Conservation (phyloP, 2,329 filamentous ascomycete species). For the Lasiodiplodia hormozganensis region DNA sequence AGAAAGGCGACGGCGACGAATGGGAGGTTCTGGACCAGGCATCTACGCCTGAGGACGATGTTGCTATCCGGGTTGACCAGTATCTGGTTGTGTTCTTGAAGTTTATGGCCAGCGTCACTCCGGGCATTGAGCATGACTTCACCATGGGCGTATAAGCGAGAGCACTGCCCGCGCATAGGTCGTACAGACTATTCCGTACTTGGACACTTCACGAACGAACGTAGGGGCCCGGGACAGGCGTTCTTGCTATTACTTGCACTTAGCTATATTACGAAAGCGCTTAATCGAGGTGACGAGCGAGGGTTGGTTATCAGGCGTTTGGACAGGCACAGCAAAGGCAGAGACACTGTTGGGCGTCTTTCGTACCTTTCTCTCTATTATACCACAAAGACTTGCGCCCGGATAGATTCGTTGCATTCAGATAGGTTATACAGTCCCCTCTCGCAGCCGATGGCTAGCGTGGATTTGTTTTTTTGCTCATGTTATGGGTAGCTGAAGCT, state of each 20-base stretch:
- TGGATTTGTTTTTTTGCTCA: too few relatives aligned
- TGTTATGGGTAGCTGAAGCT: too few relatives aligned
- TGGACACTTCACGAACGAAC: neutral
- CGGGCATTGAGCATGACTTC: constrained; percentile 96
- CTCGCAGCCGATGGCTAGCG: too few relatives aligned
- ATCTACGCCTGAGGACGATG: constrained; percentile 71
- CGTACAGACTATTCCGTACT: neutral
- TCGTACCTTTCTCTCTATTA: neutral
- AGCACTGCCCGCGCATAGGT: neutral
- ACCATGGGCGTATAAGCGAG: constrained; percentile 84
- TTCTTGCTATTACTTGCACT: neutral
- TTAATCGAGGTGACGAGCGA: neutral
- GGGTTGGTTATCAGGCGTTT: constrained; percentile 7
- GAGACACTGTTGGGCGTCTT: constrained; percentile 1
- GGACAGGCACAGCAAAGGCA: constrained; percentile 13
- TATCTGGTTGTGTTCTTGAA: constrained; percentile 88
- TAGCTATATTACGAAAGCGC: constrained; percentile 3
- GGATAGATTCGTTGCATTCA: constrained; percentile 20
- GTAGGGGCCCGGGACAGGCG: constrained; percentile 16
- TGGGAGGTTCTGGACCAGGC: constrained; percentile 67
- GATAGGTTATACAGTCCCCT: neutral
- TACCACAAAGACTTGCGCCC: constrained; percentile 23
- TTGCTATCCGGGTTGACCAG: constrained; percentile 85
- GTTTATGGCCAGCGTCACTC: constrained; percentile 78
- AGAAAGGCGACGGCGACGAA: constrained; percentile 60